Evolutionary conservation across 495 filamentous ascomycete genomes (phyloP).

Genomic region (Tuber brumale): DNA sequence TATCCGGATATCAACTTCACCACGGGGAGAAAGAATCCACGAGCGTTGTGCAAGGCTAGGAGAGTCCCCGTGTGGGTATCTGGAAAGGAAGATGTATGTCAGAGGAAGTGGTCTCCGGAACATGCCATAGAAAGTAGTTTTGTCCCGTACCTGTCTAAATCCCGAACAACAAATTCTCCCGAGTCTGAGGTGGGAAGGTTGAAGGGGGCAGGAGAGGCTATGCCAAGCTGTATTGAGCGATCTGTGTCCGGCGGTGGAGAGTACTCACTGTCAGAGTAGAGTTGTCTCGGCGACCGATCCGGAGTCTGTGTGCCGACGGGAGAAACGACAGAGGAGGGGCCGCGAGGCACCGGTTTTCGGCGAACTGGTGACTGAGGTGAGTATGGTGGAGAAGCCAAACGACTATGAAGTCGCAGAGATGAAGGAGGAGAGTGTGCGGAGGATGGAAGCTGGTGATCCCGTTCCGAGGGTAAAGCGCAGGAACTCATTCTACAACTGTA

Average conservation of each 20-base stretch:
- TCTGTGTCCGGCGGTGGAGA: constrained; percentile 3
- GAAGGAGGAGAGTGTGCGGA: constrained; percentile 15
- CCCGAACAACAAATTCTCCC: constrained; percentile 33
- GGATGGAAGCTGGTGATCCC: constrained; percentile 14
- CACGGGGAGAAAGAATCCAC: constrained; percentile 23
- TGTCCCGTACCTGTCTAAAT: constrained; percentile 38
- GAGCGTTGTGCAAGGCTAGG: constrained; percentile 28
- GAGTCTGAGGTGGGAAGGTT: constrained; percentile 2
- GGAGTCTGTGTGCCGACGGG: constrained; percentile 22
- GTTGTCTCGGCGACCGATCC: constrained; percentile 21
- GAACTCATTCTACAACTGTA: constrained; percentile 14
- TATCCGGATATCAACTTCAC: constrained; percentile 29
- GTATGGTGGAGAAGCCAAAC: constrained; percentile 23
- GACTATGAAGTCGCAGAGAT: constrained; percentile 21
- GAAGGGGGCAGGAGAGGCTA: constrained; percentile 25
- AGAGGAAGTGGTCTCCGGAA: constrained; percentile 39
- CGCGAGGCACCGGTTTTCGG: constrained; percentile 43
- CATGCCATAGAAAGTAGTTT: constrained; percentile 38
- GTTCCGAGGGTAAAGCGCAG: constrained; percentile 22
- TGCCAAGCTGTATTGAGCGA: constrained; percentile 13
- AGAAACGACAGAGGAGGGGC: constrained; percentile 27
- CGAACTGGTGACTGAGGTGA: constrained; percentile 40
- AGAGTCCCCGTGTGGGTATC: constrained; percentile 41
- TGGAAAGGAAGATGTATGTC: constrained; percentile 39
- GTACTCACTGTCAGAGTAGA: constrained; percentile 25